Percentiles rank a stretch among this genome's conserved stretches.
Conservation (phyloP, 345 rosid species). For the Sonneratia caseolaris region DNA sequence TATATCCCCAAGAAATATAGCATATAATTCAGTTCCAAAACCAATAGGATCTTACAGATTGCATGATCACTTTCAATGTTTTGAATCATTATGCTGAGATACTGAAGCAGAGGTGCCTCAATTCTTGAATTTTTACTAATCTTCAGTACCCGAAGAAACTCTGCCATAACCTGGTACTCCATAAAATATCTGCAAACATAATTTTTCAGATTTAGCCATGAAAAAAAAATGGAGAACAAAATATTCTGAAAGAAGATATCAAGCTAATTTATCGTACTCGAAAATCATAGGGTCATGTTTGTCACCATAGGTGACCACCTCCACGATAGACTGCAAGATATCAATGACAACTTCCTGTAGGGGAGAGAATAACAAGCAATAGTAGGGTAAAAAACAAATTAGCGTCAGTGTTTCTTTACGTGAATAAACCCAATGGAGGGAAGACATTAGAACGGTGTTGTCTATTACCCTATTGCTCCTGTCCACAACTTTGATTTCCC, state of each 20-base stretch:
- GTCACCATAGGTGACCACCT: conserved; percentile 56
- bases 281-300: conserved; percentile 50
- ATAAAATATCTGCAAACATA: conserved; percentile 40
- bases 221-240: conserved; percentile 1
- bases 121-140: conserved; percentile 37
- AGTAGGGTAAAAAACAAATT: conserved; percentile 2
- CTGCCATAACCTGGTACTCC: conserved; percentile 57
- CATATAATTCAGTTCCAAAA: not conserved
- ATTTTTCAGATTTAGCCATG: not conserved
- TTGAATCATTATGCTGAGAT: conserved; percentile 59
- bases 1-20: not conserved
- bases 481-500: conserved; percentile 35
- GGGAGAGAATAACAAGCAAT: conserved; percentile 3
- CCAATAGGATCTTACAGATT: conserved; percentile 31
- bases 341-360: conserved; percentile 40
- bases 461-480: conserved; percentile 30
- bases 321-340: conserved; percentile 50
- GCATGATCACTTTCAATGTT: conserved; percentile 52
- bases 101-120: conserved; percentile 52
- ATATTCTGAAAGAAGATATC: not conserved
- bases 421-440: not conserved
- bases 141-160: conserved; percentile 46
- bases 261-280: conserved; percentile 24
- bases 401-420: not conserved
- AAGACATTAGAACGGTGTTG: not conserved